A percentile compares a stretch with the other conserved stretches of the same genome.
Conservation (phyloP, 75 land plant species). For the Gnetum montanum region DNA sequence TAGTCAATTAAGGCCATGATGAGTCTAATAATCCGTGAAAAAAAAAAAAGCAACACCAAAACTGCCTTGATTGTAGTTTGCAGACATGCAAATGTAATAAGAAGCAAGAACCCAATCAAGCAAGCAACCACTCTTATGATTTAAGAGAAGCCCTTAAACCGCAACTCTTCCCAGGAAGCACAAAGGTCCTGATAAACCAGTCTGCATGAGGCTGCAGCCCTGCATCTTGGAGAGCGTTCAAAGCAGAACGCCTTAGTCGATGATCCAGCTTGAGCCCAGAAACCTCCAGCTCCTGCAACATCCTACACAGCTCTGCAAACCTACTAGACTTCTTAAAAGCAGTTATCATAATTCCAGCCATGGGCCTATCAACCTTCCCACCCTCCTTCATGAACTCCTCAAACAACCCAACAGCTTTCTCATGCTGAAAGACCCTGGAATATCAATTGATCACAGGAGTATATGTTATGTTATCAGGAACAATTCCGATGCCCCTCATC, state of each 20-base stretch:
- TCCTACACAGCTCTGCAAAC: conserved; percentile 35
- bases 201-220: conserved; percentile 35
- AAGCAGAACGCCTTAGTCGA: conserved; percentile 51
- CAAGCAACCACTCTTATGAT: conserved; percentile 26
- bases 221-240: conserved; percentile 52
- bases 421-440: conserved; percentile 33
- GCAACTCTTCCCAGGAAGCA: too few relatives aligned
- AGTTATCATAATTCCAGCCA: conserved; percentile 70
- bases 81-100: too few relatives aligned
- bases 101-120: too few relatives aligned
- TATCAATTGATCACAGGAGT: conserved; percentile 54
- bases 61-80: too few relatives aligned
- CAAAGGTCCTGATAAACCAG: too few relatives aligned
- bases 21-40: too few relatives aligned
- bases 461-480: conserved; percentile 66
- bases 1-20: too few relatives aligned
- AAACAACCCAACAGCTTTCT: conserved; percentile 35
- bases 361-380: conserved; percentile 34
- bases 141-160: too few relatives aligned
- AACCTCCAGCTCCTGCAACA: conserved; percentile 43
- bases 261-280: conserved; percentile 44
- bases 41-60: too few relatives aligned
- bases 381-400: conserved; percentile 33
- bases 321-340: conserved; percentile 39
- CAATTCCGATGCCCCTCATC: conserved; percentile 37